Evolutionary conservation across 305 asterid genomes (phyloP), one percentile per base, ranked within the genome.

Genomic region (Fraxinus latifolia): DNA sequence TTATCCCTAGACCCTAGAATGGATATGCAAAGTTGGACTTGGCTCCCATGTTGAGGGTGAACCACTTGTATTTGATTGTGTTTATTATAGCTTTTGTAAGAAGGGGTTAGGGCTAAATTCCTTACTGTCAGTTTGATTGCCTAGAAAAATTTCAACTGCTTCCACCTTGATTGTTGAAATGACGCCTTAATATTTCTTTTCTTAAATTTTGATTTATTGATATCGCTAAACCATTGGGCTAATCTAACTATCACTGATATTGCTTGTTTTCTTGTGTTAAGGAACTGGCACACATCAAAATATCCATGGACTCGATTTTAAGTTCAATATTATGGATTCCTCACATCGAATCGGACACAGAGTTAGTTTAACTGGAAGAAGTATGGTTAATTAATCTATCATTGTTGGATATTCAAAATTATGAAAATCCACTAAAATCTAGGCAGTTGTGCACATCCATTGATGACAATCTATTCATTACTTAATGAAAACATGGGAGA

Each of bases 321-420:
- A 78, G 76, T 62, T 80, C 72, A 29, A 74, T 47, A 44, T 42
- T 72, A 74, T 55, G 47, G 42, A 67, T 73, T 77, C 39, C 68
- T 8, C 70, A 33, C n/a, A 23, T 72, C 14, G 11, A 33, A 17
- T 58, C 2, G 68, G 12, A 58, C 68, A 58, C 11, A 58, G 17
- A 11, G 31, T 67, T 67, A 27, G 47, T 39, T 39, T 39, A 67
- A 21, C 42, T 1, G 5, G 44, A n/a, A 67, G 39, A 29, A 8
- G 1, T 72, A 25, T 25, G 23, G 58, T 31, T 37, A 47, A 25
- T 37, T 68, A 82, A 33, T 44, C 58, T 15, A 15, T 32, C 34
- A 33, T 5, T 71, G n/a, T 77, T 15, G 71, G 62, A 29, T 78
- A 67, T n/a, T 78, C 27, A n/a, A 65, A 37, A 53, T 21, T 70